Conservation (phyloP, 805 yeast genomes). For the Lipomyces sp. region DNA sequence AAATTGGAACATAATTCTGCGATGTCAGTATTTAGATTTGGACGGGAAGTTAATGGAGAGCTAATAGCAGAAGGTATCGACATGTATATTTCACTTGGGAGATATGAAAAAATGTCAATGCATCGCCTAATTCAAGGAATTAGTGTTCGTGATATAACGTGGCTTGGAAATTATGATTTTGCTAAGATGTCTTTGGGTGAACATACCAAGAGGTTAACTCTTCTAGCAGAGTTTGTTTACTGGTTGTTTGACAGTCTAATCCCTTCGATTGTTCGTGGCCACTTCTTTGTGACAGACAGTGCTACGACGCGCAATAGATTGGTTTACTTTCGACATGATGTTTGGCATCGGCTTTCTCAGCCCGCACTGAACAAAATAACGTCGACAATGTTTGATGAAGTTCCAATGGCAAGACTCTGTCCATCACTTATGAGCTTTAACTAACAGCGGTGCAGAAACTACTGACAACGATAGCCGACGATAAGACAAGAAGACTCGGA, state of each 20-base stretch:
- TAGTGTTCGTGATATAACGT: conserved; percentile 53
- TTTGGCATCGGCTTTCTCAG: conserved; percentile 57
- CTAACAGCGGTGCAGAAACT: conserved; percentile 25
- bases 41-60: not conserved
- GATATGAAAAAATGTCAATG: conserved; percentile 48
- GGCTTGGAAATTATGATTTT: conserved; percentile 54
- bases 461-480: conserved; percentile 45
- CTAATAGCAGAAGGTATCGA: conserved; percentile 19
- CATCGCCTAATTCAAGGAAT: conserved; percentile 47
- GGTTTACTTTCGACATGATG: conserved; percentile 59
- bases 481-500: conserved; percentile 51
- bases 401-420: conserved; percentile 12
- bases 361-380: conserved; percentile 47
- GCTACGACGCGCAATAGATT: conserved; percentile 50
- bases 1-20: conserved; percentile 9
- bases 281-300: conserved; percentile 71
- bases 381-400: conserved; percentile 21
- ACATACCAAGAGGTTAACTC: conserved; percentile 45
- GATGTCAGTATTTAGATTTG: conserved; percentile 9
- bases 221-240: conserved; percentile 52
- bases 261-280: conserved; percentile 53
- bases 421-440: conserved; percentile 46
- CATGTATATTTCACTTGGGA: conserved; percentile 48
- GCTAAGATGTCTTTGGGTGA: conserved; percentile 51
- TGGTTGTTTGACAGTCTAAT: conserved; percentile 65